Conservation (phyloP, 768 basidiomycete species). For the Boletus coccyginus region DNA sequence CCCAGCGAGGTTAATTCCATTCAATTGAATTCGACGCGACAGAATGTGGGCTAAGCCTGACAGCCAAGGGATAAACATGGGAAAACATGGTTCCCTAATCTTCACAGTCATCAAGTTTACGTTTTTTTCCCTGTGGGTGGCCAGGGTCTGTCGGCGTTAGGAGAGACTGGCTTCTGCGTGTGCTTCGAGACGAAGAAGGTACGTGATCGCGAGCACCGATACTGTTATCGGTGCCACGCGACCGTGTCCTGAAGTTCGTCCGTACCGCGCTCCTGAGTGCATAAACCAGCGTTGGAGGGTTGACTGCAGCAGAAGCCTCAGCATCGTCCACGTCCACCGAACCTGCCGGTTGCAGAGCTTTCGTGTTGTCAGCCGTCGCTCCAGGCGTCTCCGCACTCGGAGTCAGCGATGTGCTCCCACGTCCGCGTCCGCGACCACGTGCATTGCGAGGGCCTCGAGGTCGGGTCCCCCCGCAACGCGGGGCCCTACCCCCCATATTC, state of each 20-base stretch:
- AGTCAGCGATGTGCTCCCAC: background rate
- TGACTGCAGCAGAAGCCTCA: background rate
- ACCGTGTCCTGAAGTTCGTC: background rate
- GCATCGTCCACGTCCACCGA: background rate
- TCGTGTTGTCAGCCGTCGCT: background rate
- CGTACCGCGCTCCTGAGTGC: background rate
- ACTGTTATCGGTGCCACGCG: background rate
- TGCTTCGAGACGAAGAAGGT: background rate
- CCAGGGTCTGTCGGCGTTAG: background rate
- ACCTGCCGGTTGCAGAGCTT: too few species aligned
- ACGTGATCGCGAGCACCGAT: background rate
- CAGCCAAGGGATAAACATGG: too few species aligned
- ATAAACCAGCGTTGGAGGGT: background rate
- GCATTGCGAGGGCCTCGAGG: background rate
- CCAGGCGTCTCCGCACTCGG: background rate
- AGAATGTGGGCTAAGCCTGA: background rate
- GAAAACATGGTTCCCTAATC: background rate
- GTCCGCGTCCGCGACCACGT: background rate
- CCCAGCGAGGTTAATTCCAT: slow-evolving; percentile 3
- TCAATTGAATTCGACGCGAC: background rate
- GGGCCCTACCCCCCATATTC: background rate
- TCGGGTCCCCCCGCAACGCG: background rate
- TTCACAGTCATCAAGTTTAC: slow-evolving; percentile 17
- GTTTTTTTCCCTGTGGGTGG: slow-evolving; percentile 18
- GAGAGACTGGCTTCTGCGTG: too few species aligned